phyloP scores from a whole-genome alignment of 345 rosid species.

The Citrus glauca region DNA sequence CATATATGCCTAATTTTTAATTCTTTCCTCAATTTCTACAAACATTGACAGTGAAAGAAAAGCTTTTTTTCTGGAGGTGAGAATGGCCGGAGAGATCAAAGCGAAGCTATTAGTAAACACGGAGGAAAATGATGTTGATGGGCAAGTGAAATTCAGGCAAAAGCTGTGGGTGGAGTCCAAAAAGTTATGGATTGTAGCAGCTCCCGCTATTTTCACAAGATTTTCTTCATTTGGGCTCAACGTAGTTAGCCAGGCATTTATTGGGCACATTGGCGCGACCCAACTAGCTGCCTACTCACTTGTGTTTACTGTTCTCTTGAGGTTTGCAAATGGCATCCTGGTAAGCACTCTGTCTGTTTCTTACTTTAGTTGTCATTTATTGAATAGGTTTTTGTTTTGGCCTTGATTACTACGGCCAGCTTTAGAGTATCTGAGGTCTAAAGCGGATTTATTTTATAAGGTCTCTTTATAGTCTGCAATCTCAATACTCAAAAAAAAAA shows the following conservation, averaged over 20 bases:
- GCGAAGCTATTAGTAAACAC: conserved; percentile 20
- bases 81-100: conserved; percentile 28
- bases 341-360: conserved; percentile 20
- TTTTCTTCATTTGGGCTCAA: conserved; percentile 58
- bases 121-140: conserved; percentile 14
- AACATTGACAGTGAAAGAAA: background rate
- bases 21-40: background rate
- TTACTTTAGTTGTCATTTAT: background rate
- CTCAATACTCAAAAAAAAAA: too few species aligned
- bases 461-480: too few species aligned
- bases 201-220: conserved; percentile 70
- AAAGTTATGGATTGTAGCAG: conserved; percentile 72
- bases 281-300: conserved; percentile 77
- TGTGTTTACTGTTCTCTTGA: conserved; percentile 51
- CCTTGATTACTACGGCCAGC: background rate
- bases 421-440: too few species aligned
- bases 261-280: conserved; percentile 63
- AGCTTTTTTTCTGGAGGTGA: background rate
- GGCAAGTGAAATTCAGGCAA: conserved; percentile 20
- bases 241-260: conserved; percentile 57
- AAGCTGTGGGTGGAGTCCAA: conserved; percentile 55
- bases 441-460: too few species aligned
- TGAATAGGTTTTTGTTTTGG: background rate
- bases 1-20: background rate
- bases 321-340: conserved; percentile 66